A percentile compares a stretch with the other conserved stretches of the same genome.
These are phyloP conservation scores for Pseudoneurospora amorphoporcata DNA, from an alignment of 495 filamentous ascomycete species.

Conservation along the genomic window DNA sequence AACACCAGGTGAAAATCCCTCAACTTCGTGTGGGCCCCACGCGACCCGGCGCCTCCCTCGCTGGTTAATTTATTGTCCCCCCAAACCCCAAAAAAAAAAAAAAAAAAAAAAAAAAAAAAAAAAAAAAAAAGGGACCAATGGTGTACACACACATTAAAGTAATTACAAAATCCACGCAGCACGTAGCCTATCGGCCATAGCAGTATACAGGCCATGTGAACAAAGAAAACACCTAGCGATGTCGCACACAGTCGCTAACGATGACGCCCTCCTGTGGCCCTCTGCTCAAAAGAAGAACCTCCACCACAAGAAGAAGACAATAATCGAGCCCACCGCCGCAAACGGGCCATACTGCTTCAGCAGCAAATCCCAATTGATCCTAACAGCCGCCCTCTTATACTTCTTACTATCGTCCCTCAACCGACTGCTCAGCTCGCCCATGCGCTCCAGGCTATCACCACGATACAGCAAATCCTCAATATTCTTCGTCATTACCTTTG, in stretches of 20 bases:
- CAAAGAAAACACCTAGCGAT: not conserved
- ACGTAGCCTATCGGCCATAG: not conserved
- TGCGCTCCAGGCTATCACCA: slow-evolving; percentile 88
- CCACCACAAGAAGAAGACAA: slow-evolving; percentile 83
- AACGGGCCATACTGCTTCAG: slow-evolving; percentile 95
- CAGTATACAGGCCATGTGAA: not conserved
- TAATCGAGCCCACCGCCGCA: slow-evolving; percentile 63
- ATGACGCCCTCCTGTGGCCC: not conserved
- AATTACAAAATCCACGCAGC: not conserved
- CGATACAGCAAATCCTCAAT: slow-evolving; percentile 96
- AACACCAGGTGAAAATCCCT: too few relatives aligned
- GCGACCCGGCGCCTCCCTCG: too few relatives aligned
- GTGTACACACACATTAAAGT: not conserved
- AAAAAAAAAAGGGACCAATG: not conserved
- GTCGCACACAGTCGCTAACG: not conserved
- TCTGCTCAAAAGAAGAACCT: slow-evolving; percentile 74
- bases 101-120: too few relatives aligned
- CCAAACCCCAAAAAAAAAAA: too few relatives aligned
- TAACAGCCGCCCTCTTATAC: slow-evolving; percentile 83
- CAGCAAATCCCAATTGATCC: slow-evolving; percentile 97
- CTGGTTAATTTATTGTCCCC: too few relatives aligned
- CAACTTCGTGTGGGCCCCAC: too few relatives aligned
- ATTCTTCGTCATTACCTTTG: slow-evolving; percentile 99
- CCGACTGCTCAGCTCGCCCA: slow-evolving; percentile 86
- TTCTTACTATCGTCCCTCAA: slow-evolving; percentile 88